Evolutionary conservation across 352 stramenopile species (phyloP).

Genomic region (Phytophthora capsici): DNA sequence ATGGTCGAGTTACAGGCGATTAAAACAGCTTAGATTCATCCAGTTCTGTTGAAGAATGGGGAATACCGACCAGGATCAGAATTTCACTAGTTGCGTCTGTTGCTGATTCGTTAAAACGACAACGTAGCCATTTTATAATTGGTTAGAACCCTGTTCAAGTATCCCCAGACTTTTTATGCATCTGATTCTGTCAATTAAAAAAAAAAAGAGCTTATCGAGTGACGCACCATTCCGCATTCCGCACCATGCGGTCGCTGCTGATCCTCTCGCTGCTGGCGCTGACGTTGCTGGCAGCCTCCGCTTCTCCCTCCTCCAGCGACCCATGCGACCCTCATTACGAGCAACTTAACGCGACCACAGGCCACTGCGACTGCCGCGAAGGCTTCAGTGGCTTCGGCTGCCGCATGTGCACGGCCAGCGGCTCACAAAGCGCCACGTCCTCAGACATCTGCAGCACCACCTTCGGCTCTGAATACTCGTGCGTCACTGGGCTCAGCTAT

Average conservation of each 20-base stretch:
- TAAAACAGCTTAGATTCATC: no score
- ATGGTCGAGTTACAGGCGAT: slow-evolving; percentile 21
- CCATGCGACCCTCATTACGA: slow-evolving; percentile 70
- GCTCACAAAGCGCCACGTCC: neutral
- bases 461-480: slow-evolving; percentile 50
- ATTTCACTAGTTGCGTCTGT: neutral
- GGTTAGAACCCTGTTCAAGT: neutral
- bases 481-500: slow-evolving; percentile 59
- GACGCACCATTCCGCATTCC: slow-evolving; percentile 3
- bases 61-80: no score
- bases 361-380: slow-evolving; percentile 57
- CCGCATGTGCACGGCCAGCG: slow-evolving; percentile 55
- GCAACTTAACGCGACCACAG: slow-evolving; percentile 54
- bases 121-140: neutral
- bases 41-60: no score
- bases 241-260: slow-evolving; percentile 4
- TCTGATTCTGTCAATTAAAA: neutral
- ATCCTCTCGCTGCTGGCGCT: slow-evolving; percentile 3
- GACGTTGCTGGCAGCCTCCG: neutral
- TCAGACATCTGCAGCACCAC: slow-evolving; percentile 39
- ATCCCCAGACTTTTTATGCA: neutral
- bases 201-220: neutral
- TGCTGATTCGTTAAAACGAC: neutral
- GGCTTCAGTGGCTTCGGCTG: slow-evolving; percentile 73
- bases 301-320: slow-evolving; percentile 3